These are phyloP conservation scores for Silybum marianum DNA, from an alignment of 129 eudicot species.

Conservation along the genomic window DNA sequence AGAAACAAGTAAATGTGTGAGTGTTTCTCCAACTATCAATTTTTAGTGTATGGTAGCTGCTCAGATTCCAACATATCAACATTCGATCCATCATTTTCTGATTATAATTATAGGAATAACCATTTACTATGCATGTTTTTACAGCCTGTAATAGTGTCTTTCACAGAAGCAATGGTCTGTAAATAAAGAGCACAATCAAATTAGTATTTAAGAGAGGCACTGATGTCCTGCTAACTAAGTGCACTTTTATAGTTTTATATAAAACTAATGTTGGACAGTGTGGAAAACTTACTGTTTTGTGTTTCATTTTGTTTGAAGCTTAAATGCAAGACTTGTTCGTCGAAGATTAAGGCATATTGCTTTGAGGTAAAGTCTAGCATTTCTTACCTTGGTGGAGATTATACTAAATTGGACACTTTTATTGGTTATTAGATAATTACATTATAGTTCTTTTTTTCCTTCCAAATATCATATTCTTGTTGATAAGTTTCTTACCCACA, in stretches of 20 bases:
- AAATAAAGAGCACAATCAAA: background rate
- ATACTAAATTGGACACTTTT: background rate
- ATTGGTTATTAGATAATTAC: background rate
- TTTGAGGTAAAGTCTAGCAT: slow-evolving; percentile 57
- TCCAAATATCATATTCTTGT: background rate
- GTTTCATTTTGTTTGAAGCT: slow-evolving; percentile 49
- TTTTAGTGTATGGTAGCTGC: background rate
- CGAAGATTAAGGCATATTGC: slow-evolving; percentile 90
- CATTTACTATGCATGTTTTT: background rate
- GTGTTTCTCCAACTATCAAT: background rate
- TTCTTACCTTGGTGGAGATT: background rate
- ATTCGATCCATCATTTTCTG: background rate
- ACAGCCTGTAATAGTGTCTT: background rate
- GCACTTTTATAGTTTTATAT: background rate
- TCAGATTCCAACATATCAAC: background rate
- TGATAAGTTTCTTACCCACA: background rate
- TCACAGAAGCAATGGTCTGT: background rate
- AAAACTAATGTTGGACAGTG: slow-evolving; percentile 9
- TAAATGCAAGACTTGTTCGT: slow-evolving; percentile 91
- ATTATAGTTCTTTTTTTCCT: background rate
- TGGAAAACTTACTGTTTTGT: slow-evolving; percentile 16
- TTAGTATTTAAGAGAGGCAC: background rate
- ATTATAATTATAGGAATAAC: background rate
- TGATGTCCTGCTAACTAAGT: background rate
- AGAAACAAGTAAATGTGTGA: too few species aligned